Base-by-base conservation (phyloP, 2,329 filamentous ascomycete genomes). In the Alternaria novae-zelandiae region DNA sequence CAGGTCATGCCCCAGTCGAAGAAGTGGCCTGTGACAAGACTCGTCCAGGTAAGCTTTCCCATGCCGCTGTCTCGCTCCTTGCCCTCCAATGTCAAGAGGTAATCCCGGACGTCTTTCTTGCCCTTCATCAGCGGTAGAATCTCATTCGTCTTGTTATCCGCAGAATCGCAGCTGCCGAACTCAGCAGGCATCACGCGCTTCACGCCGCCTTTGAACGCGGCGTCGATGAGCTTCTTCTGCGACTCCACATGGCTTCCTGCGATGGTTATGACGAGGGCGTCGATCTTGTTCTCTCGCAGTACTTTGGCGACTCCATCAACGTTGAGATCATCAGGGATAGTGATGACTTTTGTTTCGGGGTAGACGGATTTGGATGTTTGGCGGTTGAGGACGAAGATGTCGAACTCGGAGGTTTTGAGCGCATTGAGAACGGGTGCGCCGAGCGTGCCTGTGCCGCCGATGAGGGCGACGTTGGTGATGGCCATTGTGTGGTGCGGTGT, bases 171-270 rank as follows among this genome's bases (percentile, higher is more conserved):
- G 59, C 75, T 78, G 11, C 80, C 84, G 65, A 86, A 91, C 60
- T 91, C 89, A 17, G 87, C 86, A 1, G 88, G 87, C 8, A 89
- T 86, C 66, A 89, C 87, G 6, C 87, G 83, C 65, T 85, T 85
- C 6, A 91, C 88, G 1, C 87, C 86, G 1, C 86, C 86, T 3
- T 83, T 81, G 50, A 87, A 79, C 8, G 87, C 86, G 1, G 89
- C 89, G 25, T 90, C 84, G 54, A 90, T 82, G 21, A 90, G 80
- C 10, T 78, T 77, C 59, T 81, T 83, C 71, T 88, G 86, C 4
- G 84, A 74, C 2, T 75, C 75, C 23, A 83, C 78, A 12, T 78
- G 75, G n/a, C 80, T 81, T 7, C 82, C 82, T 28, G 87, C 79
- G 3, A 83, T 82, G 6, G 82, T 79, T 47, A 90, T 79, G 49